These are phyloP conservation scores for Biscutella laevigata DNA, from an alignment of 441 rosid species.

Conservation along the genomic window DNA sequence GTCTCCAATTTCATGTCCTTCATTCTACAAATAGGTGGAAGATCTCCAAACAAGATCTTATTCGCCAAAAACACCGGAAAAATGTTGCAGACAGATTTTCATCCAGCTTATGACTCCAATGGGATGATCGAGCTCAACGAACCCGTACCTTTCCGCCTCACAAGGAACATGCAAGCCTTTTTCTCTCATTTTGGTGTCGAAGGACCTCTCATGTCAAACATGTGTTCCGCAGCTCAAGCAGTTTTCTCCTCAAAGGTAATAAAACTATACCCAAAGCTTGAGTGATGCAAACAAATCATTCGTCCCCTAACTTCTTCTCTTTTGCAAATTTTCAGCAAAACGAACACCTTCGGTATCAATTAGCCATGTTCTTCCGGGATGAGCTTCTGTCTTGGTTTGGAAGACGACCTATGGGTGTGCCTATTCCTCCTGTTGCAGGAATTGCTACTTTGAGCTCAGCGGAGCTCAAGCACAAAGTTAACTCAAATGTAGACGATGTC, in stretches of 20 bases:
- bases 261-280: background rate
- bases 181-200: conserved; percentile 92
- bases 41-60: conserved; percentile 95
- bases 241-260: conserved; percentile 77
- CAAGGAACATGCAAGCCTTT: conserved; percentile 92
- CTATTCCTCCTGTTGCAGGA: conserved; percentile 47
- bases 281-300: background rate
- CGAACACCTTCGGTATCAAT: conserved; percentile 82
- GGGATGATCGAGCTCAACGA: conserved; percentile 91
- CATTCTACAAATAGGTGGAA: conserved; percentile 91
- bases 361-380: conserved; percentile 96
- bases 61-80: conserved; percentile 95
- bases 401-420: conserved; percentile 77
- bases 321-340: conserved; percentile 55
- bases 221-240: conserved; percentile 92
- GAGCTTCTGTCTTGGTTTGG: conserved; percentile 93
- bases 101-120: conserved; percentile 83
- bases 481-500: conserved; percentile 69
- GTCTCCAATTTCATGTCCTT: conserved; percentile 95
- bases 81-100: conserved; percentile 93
- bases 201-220: conserved; percentile 83
- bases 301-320: conserved; percentile 5
- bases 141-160: conserved; percentile 90
- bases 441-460: conserved; percentile 51
- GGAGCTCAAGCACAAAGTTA: conserved; percentile 73